Evolutionary conservation across 176 grass and related monocot genomes (phyloP), one percentile per base, ranked within the genome.

Genomic region (Secale cereale): DNA sequence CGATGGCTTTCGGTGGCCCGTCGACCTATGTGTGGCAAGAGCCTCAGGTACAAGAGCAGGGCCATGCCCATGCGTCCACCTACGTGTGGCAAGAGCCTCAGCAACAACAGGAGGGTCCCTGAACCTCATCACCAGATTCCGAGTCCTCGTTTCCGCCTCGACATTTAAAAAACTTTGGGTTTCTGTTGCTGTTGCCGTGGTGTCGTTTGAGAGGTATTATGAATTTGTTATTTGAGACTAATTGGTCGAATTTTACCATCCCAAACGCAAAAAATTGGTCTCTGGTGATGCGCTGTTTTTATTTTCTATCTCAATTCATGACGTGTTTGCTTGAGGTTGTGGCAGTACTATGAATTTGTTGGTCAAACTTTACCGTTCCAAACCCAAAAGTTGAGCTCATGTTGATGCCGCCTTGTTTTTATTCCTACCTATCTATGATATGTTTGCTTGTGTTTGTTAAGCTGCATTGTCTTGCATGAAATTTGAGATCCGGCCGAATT

Each of bases 1-100:
- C 48, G 6, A 83, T 90, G 59, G 65, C 43, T 48, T 90, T 90
- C 35, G 85, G 77, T 14, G 65, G 48, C 5, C 87, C 77, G 56
- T 88, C 87, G 31, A 22, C 7, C 20, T 57, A 57, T 57, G 52
- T 57, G 52, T 57, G 52, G 52, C 7, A 57, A 9, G 52, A 57
- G 52, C 52, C 52, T 57, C 19, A 57, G 52, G 7, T 3, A 22
- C 19, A 57, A 57, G 19, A 20, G 52, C 52, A 57, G 52, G 48
- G 48, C 48, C 48, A 52, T 52, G 0, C 16, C 48, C 48, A 52
- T 52, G 0, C 16, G 48, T 52, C 48, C 52, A 57, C 19, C 19
- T 57, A 57, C 7, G 7, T 57, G 52, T 57, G 52, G 52, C 19
- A 57, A 57, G 52, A 57, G 52, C 52, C 52, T 57, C 19, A 3